Conservation (phyloP, 2,329 filamentous ascomycete species). For the Karstenula rhodostoma region DNA sequence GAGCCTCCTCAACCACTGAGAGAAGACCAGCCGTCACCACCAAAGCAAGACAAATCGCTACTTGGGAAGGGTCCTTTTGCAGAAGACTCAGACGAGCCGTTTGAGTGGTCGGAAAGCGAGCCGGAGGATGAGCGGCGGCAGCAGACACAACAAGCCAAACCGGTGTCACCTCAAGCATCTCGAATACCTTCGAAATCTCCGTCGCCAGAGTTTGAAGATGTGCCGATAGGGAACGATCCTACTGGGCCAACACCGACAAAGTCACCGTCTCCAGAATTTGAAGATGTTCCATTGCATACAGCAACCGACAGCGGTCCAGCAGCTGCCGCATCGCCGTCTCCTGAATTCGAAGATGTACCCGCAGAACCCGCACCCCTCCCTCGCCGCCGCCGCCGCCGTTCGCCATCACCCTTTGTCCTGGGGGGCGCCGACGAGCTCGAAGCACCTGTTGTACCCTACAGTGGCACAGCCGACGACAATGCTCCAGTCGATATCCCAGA, state of each 20-base stretch:
- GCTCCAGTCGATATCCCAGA: slow-evolving; percentile 35
- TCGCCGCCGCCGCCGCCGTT: slow-evolving; percentile 28
- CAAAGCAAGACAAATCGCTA: slow-evolving; percentile 28
- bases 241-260: slow-evolving; percentile 28
- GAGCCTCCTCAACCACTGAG: slow-evolving; percentile 49
- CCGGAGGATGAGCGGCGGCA: slow-evolving; percentile 33
- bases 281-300: slow-evolving; percentile 52
- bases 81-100: slow-evolving; percentile 46
- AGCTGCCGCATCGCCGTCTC: slow-evolving; percentile 52
- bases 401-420: slow-evolving; percentile 32
- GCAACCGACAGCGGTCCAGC: slow-evolving; percentile 19
- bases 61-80: slow-evolving; percentile 31
- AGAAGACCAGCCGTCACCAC: slow-evolving; percentile 29
- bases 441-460: slow-evolving; percentile 38
- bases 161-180: slow-evolving; percentile 39
- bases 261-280: slow-evolving; percentile 59
- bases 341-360: slow-evolving; percentile 61
- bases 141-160: slow-evolving; percentile 6
- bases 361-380: slow-evolving; percentile 24
- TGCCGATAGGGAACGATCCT: slow-evolving; percentile 38
- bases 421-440: slow-evolving; percentile 41
- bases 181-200: slow-evolving; percentile 47
- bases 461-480: slow-evolving; percentile 42
- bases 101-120: slow-evolving; percentile 66
- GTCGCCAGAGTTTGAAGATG: slow-evolving; percentile 62